A percentile compares a stretch with the other conserved stretches of the same genome.
Conservation (phyloP, 768 basidiomycete genomes). For the Rhodotorula graminis region DNA sequence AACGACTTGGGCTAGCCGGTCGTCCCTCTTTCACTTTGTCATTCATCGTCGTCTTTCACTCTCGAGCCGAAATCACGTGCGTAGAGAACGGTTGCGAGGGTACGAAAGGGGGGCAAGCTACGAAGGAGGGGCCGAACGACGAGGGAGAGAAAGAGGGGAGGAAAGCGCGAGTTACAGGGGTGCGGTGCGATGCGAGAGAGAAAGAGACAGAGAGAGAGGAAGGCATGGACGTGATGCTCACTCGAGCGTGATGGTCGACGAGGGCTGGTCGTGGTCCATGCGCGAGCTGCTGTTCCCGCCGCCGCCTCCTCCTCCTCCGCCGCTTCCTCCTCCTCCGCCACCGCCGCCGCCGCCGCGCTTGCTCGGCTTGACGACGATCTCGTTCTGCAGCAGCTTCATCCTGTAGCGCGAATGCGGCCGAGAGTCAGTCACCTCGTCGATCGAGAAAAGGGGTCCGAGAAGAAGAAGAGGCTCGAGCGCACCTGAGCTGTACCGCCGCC, state of each 20-base stretch:
- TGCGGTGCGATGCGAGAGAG: not conserved
- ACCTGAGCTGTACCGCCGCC: slow-evolving; percentile 28
- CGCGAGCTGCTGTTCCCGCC: too few species aligned
- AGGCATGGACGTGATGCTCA: not conserved
- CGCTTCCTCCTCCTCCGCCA: too few species aligned
- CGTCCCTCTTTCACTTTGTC: too few species aligned
- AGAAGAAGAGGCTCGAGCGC: not conserved
- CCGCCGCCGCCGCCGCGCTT: not conserved
- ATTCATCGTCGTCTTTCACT: too few species aligned
- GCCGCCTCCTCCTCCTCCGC: too few species aligned
- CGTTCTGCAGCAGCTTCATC: slow-evolving; percentile 66
- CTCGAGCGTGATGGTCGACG: not conserved
- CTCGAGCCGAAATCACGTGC: too few species aligned
- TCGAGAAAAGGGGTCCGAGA: not conserved
- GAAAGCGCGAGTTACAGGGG: not conserved
- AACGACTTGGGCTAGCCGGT: slow-evolving; percentile 9
- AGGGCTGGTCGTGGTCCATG: not conserved
- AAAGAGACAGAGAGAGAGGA: too few species aligned
- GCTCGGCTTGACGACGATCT: slow-evolving; percentile 25
- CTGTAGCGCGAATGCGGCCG: not conserved
- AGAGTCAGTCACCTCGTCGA: too few species aligned
- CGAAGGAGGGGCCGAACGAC: too few species aligned
- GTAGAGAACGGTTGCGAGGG: too few species aligned
- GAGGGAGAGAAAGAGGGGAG: too few species aligned
- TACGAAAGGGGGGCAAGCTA: too few species aligned